Conservation (phyloP, 176 grass and related monocot species). For the Dendrocalamus sinicus region DNA sequence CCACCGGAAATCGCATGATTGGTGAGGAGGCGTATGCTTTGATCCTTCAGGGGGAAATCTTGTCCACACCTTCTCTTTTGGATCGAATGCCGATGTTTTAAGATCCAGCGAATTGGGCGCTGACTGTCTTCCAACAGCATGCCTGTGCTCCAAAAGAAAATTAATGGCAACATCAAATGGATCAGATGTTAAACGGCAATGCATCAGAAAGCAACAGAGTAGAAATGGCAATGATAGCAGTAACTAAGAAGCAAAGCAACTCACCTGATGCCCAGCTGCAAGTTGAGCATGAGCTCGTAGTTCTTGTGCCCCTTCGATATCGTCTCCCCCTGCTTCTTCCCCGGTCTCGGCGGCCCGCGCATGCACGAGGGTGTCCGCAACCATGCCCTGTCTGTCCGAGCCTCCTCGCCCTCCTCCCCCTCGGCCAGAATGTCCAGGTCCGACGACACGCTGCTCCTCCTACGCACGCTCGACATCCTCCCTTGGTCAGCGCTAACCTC, state of each 20-base stretch:
- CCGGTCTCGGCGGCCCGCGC: constrained; percentile 23
- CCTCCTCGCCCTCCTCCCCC: neutral
- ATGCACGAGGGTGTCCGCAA: constrained; percentile 2
- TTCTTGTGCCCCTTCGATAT: constrained; percentile 72
- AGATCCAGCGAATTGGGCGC: constrained; percentile 64
- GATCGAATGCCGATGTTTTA: constrained; percentile 81
- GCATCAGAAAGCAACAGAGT: neutral
- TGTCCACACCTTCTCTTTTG: constrained; percentile 92
- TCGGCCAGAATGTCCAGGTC: constrained; percentile 27
- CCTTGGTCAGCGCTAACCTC: constrained; percentile 22
- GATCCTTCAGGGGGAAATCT: constrained; percentile 86
- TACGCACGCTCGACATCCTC: constrained; percentile 43
- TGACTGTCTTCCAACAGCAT: constrained; percentile 76
- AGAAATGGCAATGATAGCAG: neutral
- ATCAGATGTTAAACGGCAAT: neutral
- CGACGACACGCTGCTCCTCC: constrained; percentile 55
- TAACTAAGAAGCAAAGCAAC: neutral
- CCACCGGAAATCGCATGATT: constrained; percentile 81
- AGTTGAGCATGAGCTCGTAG: constrained; percentile 72
- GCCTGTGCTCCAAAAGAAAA: constrained; percentile 46
- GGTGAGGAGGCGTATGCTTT: constrained; percentile 79
- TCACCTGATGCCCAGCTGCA: constrained; percentile 72
- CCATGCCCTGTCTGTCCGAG: neutral
- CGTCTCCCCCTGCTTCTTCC: constrained; percentile 69
- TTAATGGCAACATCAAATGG: neutral